Base-by-base conservation (phyloP, 78 protist genomes). In the Pelomyxa schiedti region DNA sequence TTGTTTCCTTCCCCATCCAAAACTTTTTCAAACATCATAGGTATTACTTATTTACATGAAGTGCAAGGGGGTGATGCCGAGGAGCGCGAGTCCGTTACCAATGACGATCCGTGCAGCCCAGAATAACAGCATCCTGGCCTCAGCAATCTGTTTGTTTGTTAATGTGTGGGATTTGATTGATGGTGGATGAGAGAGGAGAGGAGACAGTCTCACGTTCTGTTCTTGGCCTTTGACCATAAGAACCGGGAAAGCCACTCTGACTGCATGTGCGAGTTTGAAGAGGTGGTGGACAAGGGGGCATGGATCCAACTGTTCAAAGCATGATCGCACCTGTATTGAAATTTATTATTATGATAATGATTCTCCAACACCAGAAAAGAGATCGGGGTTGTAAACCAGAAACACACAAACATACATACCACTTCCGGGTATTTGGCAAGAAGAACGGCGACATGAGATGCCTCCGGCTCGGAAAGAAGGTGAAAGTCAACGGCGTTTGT, bases 51-150 rank as follows among this genome's bases (percentile, higher is more conserved):
- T n/a, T 81, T 81, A 81, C 86, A 81, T 81, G 40, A 76, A 42
- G 30, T 81, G 81, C 4, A 72, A 40, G 69, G 86, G 86, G 63
- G 39, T 6, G 40, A 81, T 65, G 72, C 86, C 86, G 40, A 81
- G 64, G 39, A 81, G 52, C 38, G 68, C 67, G 37, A 81, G 69
- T 41, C 81, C 79, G 52, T 77, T 38, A 8, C 69, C 36, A n/a
- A 81, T 64, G 42, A 72, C 66, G 28, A 39, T 7, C 67, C 71
- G 75, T 8, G 86, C 86, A 7, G 58, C 38, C 42, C 47, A 38
- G 32, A 47, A 70, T 36, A 81, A 58, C 29, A 37, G 71, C 37
- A 36, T 42, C 74, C 86, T 79, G 32, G 86, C 86, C 39, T 72
- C 80, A 39, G 86, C 86, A 24, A 81, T 4, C n/a, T n/a, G n/a